phyloP scores from a whole-genome alignment of 352 stramenopile genomes.

The Globisporangium abappressorium region DNA sequence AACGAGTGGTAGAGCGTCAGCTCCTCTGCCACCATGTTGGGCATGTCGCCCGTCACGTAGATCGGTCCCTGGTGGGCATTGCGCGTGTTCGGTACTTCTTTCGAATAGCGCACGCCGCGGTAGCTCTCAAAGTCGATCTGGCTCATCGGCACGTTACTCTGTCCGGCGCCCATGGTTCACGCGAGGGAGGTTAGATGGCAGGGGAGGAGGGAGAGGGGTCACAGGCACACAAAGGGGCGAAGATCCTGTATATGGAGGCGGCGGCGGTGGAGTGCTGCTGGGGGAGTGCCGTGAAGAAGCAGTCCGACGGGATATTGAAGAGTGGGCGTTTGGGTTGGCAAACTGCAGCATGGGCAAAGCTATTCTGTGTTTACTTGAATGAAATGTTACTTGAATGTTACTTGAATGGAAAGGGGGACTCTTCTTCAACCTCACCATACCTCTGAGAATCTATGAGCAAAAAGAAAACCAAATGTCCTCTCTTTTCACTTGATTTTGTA shows the following conservation, averaged over 20 bases:
- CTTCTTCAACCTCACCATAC: neutral
- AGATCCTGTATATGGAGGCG: neutral
- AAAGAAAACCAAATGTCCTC: too few species aligned
- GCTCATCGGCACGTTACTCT: conserved; percentile 40
- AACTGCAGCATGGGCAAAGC: neutral
- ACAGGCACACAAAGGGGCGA: neutral
- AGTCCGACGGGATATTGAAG: conserved; percentile 1
- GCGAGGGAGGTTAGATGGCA: neutral
- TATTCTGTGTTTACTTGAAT: neutral
- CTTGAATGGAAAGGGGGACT: neutral
- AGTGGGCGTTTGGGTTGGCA: neutral
- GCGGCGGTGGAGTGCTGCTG: neutral
- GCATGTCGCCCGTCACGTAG: conserved; percentile 14
- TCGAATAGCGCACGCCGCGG: conserved; percentile 22
- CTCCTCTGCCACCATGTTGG: conserved; percentile 9
- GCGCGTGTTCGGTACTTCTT: conserved; percentile 24
- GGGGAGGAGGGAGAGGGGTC: neutral
- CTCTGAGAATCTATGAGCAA: too few species aligned
- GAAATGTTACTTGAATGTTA: conserved; percentile 5
- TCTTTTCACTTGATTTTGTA: too few species aligned
- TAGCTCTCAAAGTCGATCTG: conserved; percentile 52
- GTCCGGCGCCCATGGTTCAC: conserved; percentile 39
- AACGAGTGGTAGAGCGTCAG: conserved; percentile 25
- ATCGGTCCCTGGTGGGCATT: conserved; percentile 22
- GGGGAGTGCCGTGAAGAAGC: neutral